Base-by-base conservation (phyloP, 2,329 filamentous ascomycete genomes). In the Alternaria atra region DNA sequence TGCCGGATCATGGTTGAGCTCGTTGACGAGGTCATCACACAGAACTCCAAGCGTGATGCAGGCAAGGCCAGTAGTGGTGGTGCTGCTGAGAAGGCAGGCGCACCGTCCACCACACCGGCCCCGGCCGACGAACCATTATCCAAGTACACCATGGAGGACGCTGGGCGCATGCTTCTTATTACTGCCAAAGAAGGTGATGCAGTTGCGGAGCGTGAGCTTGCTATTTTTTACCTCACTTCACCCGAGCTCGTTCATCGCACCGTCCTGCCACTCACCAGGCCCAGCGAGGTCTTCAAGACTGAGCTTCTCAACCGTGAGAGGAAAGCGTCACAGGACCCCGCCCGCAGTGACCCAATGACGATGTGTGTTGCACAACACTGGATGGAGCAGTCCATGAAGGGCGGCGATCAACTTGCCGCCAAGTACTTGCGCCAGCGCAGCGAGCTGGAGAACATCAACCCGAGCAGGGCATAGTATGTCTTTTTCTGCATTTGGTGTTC, bases 331-430 rank as follows among this genome's bases (percentile, higher is more conserved):
- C 83, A 86, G 54, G 87, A 90, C 70, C 83, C 85, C 15, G 79
- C 83, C 55, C 84, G 92, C 67, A 93, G 90, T 61, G 93, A 97
- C 76, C 92, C 92, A 2, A 90, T 90, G 55, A 89, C 93, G 42
- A 95, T 98, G 91, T 97, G 94, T 72, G 88, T 97, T 58, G 94
- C 94, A 9, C 89, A 96, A 79, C 94, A 98, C 82, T 98, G 94
- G 94, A 97, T 98, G 93, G 92, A 94, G 81, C 84, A 92, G 67
- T 93, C 92, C 37, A 91, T 92, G 70, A 86, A 87, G 55, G 93
- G 93, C n/a, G 93, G 93, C 1, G 94, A 98, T 76, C 87, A 91
- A 73, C 83, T 97, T 68, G 94, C 94, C 20, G 90, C 88, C 75
- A 91, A 90, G 76, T 94, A 94, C 80, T 81, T 97, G 77, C 86